Conservation (phyloP, 257 asterid species). For the Penstemon davidsonii region DNA sequence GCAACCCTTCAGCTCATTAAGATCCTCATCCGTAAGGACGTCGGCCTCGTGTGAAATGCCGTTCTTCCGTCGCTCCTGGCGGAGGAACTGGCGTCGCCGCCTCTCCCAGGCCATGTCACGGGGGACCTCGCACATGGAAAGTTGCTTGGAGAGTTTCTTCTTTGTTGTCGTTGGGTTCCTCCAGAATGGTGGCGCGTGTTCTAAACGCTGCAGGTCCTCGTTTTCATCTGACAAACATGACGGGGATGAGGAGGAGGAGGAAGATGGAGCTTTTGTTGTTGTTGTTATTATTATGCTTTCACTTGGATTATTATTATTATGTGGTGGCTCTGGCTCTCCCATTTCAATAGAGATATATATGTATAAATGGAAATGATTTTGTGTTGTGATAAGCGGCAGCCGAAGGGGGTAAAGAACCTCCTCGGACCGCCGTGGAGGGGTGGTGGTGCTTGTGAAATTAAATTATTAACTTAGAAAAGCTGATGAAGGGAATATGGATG, state of each 20-base stretch:
- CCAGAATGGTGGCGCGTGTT: conserved; percentile 78
- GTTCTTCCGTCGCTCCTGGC: conserved; percentile 46
- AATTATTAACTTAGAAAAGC: background rate
- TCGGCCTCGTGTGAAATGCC: conserved; percentile 30
- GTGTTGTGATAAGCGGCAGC: conserved; percentile 30
- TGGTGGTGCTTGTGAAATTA: background rate
- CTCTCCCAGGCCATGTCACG: conserved; percentile 81
- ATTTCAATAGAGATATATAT: background rate
- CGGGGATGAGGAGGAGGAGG: conserved; percentile 30
- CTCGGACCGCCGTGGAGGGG: conserved; percentile 51
- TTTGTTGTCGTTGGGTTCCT: conserved; percentile 35
- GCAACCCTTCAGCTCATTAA: conserved; percentile 77
- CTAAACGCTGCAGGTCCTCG: conserved; percentile 67
- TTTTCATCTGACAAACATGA: conserved; percentile 43
- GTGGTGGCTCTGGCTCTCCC: conserved; percentile 26
- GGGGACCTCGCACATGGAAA: conserved; percentile 72
- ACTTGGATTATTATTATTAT: conserved; percentile 1
- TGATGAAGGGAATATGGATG: too few relatives aligned
- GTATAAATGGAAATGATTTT: background rate
- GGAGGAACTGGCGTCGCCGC: conserved; percentile 59
- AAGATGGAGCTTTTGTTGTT: background rate
- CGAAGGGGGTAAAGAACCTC: conserved; percentile 49
- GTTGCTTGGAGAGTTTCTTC: conserved; percentile 61
- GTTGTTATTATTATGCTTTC: too few relatives aligned
- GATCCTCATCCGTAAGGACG: conserved; percentile 68